Base-by-base conservation (phyloP, 345 rosid genomes). In the Erucastrum elatum region DNA sequence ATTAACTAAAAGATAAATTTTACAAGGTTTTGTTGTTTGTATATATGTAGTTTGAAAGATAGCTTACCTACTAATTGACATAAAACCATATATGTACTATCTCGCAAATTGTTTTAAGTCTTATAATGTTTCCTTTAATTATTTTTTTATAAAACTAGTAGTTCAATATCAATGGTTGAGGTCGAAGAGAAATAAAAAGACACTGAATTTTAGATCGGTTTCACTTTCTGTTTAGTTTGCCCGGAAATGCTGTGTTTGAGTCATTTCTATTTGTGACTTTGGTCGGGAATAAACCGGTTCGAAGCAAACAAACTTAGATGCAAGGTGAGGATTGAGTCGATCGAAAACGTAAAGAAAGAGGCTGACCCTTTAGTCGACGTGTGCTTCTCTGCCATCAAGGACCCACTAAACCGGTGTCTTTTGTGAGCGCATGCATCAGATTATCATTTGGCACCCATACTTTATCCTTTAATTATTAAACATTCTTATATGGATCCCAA, bases 381-480 rank as follows among this genome's bases (percentile, higher is more conserved):
- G 78, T 68, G 78, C 70, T 34, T 74, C 64, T 61, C 70, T 68
- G 75, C 75, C 64, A 61, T 26, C 12, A 16, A 68, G 74, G 78
- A 74, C 82, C 82, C 70, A 74, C 82, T 25, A 41, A 59, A 25
- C 68, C 68, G 82, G 69, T 72, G 64, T 79, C 56, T 73, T 67
- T 67, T 79, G 75, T 35, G 34, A 79, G 49, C 78, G 82, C 82
- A 69, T 74, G 82, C 82, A 79, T 62, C 82, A 79, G 49, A 74
- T 74, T 79, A 79, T 79, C 78, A 79, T 79, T 74, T 67, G 74
- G 10, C 49, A 61, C 37, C 74, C 70, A 49, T 62, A 10, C 77
- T 72, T 66, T 71, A 10, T 16, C 16, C 41, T 76, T n/a, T 37
- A 4, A 59, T 34, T 37, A 35, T 31, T 64, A 15, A 33, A 64